A percentile compares a stretch with the other conserved stretches of the same genome.
phyloP scores from a whole-genome alignment of 345 rosid genomes.

The Eucalyptus erythrocorys region DNA sequence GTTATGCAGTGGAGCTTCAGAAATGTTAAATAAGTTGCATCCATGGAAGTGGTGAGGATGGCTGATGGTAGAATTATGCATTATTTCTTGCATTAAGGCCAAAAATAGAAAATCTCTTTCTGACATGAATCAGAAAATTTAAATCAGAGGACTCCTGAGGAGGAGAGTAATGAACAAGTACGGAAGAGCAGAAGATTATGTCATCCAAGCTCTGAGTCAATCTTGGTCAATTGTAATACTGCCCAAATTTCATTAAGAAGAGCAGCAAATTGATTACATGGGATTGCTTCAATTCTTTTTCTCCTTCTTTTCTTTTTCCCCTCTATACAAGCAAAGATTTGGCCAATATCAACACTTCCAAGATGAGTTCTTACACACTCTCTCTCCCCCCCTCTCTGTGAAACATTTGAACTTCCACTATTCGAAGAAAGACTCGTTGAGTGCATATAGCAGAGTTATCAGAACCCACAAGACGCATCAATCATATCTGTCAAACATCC shows the following conservation, averaged over 20 bases:
- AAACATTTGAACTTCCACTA: background rate
- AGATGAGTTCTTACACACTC: background rate
- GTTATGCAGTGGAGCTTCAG: background rate
- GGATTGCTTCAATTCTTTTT: background rate
- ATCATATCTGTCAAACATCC: background rate
- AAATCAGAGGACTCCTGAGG: background rate
- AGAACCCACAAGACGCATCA: background rate
- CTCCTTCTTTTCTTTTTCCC: background rate
- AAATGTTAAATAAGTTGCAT: background rate
- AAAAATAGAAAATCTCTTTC: background rate
- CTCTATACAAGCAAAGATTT: background rate
- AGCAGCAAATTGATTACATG: background rate
- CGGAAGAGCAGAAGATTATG: background rate
- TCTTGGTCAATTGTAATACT: background rate
- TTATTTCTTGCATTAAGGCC: background rate
- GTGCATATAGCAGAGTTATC: background rate
- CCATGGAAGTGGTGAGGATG: background rate
- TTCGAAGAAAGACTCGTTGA: background rate
- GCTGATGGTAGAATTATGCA: background rate
- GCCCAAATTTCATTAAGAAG: background rate
- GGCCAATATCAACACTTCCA: background rate
- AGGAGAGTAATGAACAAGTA: background rate
- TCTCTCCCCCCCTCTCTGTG: background rate
- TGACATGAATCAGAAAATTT: background rate
- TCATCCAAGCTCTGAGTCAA: background rate